Evolutionary conservation across 2,329 filamentous ascomycete species (phyloP), one percentile per base, ranked within the genome.

Genomic region (Pseudopyricularia cyperi): DNA sequence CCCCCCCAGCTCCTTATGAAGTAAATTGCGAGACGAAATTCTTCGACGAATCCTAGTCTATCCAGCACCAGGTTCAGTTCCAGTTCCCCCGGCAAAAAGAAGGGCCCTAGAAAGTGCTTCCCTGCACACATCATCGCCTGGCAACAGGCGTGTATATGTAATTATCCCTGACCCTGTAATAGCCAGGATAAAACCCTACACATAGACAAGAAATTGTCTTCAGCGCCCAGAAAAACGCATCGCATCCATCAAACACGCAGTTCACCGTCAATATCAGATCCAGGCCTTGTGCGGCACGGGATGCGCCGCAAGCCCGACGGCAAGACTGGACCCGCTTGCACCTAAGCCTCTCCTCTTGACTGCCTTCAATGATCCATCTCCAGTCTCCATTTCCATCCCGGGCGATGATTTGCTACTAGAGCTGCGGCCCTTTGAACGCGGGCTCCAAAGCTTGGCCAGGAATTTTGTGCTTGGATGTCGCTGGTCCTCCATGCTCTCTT

Each of bases 391-490:
- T 17, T 15, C 30, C 8, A 15, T 37, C n/a, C 12, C 32, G 22
- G 19, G 15, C 9, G 11, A n/a, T 28, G 14, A 22, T 24, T 42
- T 44, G 22, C n/a, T 50, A 34, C 19, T 30, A 22, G 14, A 7
- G 48, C 17, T 28, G 39, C 37, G 32, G 5, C 14, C 28, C 50
- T 34, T 35, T 17, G 39, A 28, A 12, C 50, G 50, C 3, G 50
- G 50, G 50, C 39, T 51, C 50, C 50, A 51, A 14, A 51, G 28
- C 28, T 32, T 51, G 24, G 22, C 19, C n/a, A 51, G 26, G 26
- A 51, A 51, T 34, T 19, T 44, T 24, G 22, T 37, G 24, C 48
- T 51, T 8, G 48, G 35, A 9, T 42, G 48, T 7, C 48, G 34
- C 14, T 30, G 48, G 19, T n/a, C 6, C 11, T 24, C 26, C 15